Percentiles rank a stretch among this genome's conserved stretches.
phyloP scores from a whole-genome alignment of 2,329 filamentous ascomycete species.

The Dryadomyces quercivorus region DNA sequence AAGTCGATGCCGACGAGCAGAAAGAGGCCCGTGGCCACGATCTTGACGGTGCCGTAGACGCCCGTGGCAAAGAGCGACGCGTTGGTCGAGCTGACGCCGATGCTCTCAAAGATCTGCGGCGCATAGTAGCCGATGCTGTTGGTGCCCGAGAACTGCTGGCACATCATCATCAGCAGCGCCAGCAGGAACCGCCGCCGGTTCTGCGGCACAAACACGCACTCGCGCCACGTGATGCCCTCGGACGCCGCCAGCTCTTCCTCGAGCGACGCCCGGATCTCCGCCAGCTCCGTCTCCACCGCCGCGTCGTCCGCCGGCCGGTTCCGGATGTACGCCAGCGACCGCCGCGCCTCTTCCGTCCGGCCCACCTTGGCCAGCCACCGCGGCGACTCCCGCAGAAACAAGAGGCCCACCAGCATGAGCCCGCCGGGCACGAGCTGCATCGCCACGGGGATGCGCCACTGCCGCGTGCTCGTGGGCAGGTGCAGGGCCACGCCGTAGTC shows the following conservation, averaged over 20 bases:
- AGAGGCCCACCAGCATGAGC: conserved; percentile 51
- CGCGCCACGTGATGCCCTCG: conserved; percentile 4
- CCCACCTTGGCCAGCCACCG: conserved; percentile 68
- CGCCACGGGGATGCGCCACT: conserved; percentile 38
- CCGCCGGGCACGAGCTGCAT: conserved; percentile 55
- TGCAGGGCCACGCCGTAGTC: conserved; percentile 31
- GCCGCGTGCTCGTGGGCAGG: conserved; percentile 22
- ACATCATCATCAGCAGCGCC: conserved; percentile 2
- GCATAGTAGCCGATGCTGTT: conserved; percentile 56
- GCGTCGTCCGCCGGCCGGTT: conserved; percentile 52
- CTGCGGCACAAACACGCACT: conserved; percentile 16
- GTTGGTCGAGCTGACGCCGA: conserved; percentile 46
- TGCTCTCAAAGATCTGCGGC: conserved; percentile 50
- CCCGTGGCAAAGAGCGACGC: conserved; percentile 49
- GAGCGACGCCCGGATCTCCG: conserved; percentile 46
- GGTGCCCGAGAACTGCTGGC: conserved; percentile 62
- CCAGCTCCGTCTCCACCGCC: conserved; percentile 62
- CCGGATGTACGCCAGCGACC: conserved; percentile 57
- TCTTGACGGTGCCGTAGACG: conserved; percentile 22
- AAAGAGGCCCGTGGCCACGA: conserved; percentile 12
- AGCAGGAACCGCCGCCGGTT: conserved; percentile 3
- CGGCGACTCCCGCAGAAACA: conserved; percentile 57
- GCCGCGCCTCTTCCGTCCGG: conserved; percentile 49
- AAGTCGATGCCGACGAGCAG: conserved; percentile 13
- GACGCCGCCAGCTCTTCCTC: neutral